Evolutionary conservation across 2,329 filamentous ascomycete genomes (phyloP).

Genomic region (Paracamarosporium sp.): DNA sequence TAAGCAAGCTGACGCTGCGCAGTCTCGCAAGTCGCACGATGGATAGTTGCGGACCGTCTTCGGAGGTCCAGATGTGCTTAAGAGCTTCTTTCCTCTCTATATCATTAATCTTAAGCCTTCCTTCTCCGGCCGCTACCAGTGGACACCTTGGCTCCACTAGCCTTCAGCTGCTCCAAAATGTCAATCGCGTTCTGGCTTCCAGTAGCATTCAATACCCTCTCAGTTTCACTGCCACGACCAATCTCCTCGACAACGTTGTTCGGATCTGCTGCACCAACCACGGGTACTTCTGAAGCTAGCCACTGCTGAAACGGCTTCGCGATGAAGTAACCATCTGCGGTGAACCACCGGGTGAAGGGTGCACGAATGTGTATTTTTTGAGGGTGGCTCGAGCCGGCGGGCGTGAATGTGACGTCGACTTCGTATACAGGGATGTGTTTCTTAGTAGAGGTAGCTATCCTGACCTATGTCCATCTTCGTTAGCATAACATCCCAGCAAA

Average conservation of each 20-base stretch:
- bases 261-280: conserved; percentile 71
- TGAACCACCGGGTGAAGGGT: conserved; percentile 78
- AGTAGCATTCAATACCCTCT: conserved; percentile 34
- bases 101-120: conserved; percentile 31
- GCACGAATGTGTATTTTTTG: conserved; percentile 63
- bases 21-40: neutral
- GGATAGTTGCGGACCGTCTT: neutral
- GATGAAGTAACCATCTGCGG: conserved; percentile 75
- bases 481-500: neutral
- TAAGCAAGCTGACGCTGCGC: neutral
- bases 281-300: conserved; percentile 71
- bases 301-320: conserved; percentile 79
- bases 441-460: conserved; percentile 73
- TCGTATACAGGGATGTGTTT: conserved; percentile 86
- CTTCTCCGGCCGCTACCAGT: conserved; percentile 41
- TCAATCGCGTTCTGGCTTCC: conserved; percentile 38
- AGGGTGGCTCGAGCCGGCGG: conserved; percentile 33
- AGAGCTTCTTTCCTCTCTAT: too few species aligned
- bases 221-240: conserved; percentile 42
- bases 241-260: conserved; percentile 56
- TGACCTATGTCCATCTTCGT: conserved; percentile 61
- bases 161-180: conserved; percentile 45
- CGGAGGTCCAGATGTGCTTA: too few species aligned
- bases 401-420: conserved; percentile 67
- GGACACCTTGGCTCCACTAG: conserved; percentile 34